Conservation (phyloP, 208 protist genomes). For the Kentomonas sorsogonicus region DNA sequence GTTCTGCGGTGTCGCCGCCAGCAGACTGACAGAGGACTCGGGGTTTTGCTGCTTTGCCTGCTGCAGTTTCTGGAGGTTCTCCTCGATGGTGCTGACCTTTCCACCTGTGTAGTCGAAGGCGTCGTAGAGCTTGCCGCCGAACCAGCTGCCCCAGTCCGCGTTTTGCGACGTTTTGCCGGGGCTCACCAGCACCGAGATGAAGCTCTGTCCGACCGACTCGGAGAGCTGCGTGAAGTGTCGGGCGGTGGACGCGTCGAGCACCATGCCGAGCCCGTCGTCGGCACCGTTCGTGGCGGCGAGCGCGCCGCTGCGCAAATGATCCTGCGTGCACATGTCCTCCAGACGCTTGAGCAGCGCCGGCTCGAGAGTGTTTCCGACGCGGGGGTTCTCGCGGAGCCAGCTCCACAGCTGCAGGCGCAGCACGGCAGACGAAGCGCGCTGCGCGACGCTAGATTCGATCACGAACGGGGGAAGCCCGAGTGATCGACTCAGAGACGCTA, state of each 20-base stretch:
- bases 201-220: slow-evolving; percentile 79
- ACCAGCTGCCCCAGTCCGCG: slow-evolving; percentile 54
- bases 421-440: slow-evolving; percentile 49
- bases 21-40: slow-evolving; percentile 32
- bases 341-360: slow-evolving; percentile 28
- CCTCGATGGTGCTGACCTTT: slow-evolving; percentile 17
- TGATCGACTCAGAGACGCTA: slow-evolving; percentile 27
- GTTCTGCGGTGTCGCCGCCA: slow-evolving; percentile 32
- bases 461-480: slow-evolving; percentile 62
- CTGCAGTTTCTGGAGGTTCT: slow-evolving; percentile 14
- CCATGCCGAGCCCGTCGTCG: slow-evolving; percentile 30
- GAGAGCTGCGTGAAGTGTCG: slow-evolving; percentile 66
- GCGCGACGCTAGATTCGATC: slow-evolving; percentile 73
- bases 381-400: slow-evolving; percentile 48
- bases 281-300: slow-evolving; percentile 12
- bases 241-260: slow-evolving; percentile 60
- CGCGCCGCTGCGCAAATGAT: slow-evolving; percentile 1
- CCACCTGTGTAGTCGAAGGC: slow-evolving; percentile 54
- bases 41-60: slow-evolving; percentile 16
- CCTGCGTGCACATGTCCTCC: slow-evolving; percentile 32
- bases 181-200: slow-evolving; percentile 88
- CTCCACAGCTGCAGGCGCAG: slow-evolving; percentile 52
- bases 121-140: slow-evolving; percentile 58
- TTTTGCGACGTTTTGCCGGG: slow-evolving; percentile 24
- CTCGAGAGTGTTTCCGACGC: slow-evolving; percentile 19